Base-by-base conservation (phyloP, 768 basidiomycete genomes). In the Termitomyces sp. region DNA sequence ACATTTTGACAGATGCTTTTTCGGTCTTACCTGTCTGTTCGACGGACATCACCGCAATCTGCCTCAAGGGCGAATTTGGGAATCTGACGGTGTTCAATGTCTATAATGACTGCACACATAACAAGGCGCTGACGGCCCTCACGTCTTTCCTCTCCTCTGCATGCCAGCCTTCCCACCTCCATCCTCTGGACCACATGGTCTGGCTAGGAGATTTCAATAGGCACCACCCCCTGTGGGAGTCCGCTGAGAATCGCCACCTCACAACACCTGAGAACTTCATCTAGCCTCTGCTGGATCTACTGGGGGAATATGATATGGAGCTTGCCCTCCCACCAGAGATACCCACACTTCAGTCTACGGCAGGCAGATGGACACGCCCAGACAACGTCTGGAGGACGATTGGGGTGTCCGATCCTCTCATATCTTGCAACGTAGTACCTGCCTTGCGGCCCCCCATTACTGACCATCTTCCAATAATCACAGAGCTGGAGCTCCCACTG, bases 171-270 rank as follows among this genome's bases (percentile, higher is more conserved):
- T 18, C 37, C 47, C 39, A 4, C 12, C 41, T 37, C 6, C 16
- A 18, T 3, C 47, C 49, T 13, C n/a, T 11, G 9, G 31, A 54
- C 52, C 11, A 34, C 50, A 58, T 52, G 30, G 4, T 58, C 1
- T 51, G 57, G 57, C 30, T 46, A 5, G 41, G 49, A 4, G 57
- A 49, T 15, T 55, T 61, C n/a, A 61, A 61, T 41, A 37, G 52
- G 20, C 57, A 61, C 20, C 57, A 61, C 13, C 57, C 45, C 15
- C 30, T 61, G 4, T 61, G 57, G 60, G 57, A 61, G 18, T 18
- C 39, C 0, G 20, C 18, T 3, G 30, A 41, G 3, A 61, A 61
- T 22, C 4, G 53, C 11, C 51, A 49, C 41, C 60, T 61, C 47
- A 50, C 50, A 22, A 55, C 52, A 33, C 18, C 50, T 2, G 39